Evolutionary conservation across 2,329 filamentous ascomycete species (phyloP).

Genomic region (Fusarium sp.): DNA sequence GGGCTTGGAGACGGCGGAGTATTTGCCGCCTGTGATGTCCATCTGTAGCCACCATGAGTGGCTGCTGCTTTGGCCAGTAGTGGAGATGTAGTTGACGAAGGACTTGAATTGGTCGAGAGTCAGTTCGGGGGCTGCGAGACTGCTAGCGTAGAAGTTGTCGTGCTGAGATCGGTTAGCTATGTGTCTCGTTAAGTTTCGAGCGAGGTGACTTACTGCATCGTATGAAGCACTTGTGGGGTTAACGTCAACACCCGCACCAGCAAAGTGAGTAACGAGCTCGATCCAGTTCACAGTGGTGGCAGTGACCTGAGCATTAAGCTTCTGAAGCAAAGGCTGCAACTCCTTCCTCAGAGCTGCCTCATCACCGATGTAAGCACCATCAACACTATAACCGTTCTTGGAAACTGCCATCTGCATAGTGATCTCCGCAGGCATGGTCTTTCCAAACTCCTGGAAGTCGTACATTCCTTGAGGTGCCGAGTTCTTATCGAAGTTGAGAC

Average conservation of each 20-base stretch:
- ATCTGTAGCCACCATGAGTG: constrained; percentile 47
- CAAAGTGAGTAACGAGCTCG: constrained; percentile 42
- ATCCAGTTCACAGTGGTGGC: constrained; percentile 44
- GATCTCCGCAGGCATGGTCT: constrained; percentile 45
- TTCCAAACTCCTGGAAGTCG: constrained; percentile 47
- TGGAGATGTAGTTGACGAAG: constrained; percentile 44
- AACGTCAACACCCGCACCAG: constrained; percentile 23
- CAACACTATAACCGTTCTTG: constrained; percentile 38
- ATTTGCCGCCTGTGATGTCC: constrained; percentile 50
- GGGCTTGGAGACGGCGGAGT: constrained; percentile 53
- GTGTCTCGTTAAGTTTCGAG: rapidly evolving
- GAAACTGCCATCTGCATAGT: constrained; percentile 45
- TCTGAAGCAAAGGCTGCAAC: constrained; percentile 36
- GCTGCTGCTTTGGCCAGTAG: constrained; percentile 29
- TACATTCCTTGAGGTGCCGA: constrained; percentile 35
- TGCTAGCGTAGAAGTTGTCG: constrained; percentile 50
- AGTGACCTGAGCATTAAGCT: constrained; percentile 25
- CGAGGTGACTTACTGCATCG: constrained; percentile 30
- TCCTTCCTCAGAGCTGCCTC: constrained; percentile 31
- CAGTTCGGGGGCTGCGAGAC: constrained; percentile 43
- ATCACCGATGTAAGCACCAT: constrained; percentile 45
- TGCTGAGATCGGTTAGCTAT: constrained; percentile 33
- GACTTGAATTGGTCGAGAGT: constrained; percentile 39
- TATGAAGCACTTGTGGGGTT: constrained; percentile 45
- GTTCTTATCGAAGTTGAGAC: constrained; percentile 38